Base-by-base conservation (phyloP, 2,329 filamentous ascomycete species). In the Amesomyces nigricolor region DNA sequence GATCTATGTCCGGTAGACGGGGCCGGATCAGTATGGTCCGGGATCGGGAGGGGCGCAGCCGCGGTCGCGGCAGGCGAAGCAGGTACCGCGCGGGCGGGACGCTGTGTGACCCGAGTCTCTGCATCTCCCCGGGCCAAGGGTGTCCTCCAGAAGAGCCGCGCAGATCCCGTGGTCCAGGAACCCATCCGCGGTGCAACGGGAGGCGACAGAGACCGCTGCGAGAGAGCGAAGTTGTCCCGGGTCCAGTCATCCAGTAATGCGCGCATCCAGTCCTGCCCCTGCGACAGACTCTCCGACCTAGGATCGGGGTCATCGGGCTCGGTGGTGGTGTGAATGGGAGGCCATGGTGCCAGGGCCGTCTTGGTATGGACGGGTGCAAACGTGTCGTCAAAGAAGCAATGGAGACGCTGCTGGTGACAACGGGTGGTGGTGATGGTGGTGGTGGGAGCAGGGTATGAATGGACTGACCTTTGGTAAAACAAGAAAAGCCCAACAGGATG, bases 381-480 rank as follows among this genome's bases (percentile, higher is more conserved):
- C 53, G 57, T 59, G 57, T 52, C 50, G 35, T 44, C 40, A 26
- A 50, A 46, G 14, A 35, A 35, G 30, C 14, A 29, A 8, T 39
- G 43, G 37, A 29, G 19, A 16, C 16, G 40, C 16, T 44, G 30
- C 17, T 16, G 5, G 11, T 5, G 37, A 22, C 32, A 7, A 35
- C 32, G 17, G 16, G 26, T 14, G 35, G 6, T 22, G 37, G 26
- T 16, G 47, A 7, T 17, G 51, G 8, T 9, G 40, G 17, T 8
- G 14, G 30, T 26, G 11, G 19, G 17, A 35, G 46, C 11, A 32
- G n/a, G 38, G 47, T 14, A 48, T 37, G 49, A 13, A 35, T 13
- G 51, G 39, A 61, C 61, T 63, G 44, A 63, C 61, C 61, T 62
- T 26, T 37, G 37, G 51, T 13, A 46, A 44, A 53, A 50, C 32